These are phyloP conservation scores for Caryopteris hybrid DNA, from an alignment of 305 asterid genomes.

Conservation along the genomic window DNA sequence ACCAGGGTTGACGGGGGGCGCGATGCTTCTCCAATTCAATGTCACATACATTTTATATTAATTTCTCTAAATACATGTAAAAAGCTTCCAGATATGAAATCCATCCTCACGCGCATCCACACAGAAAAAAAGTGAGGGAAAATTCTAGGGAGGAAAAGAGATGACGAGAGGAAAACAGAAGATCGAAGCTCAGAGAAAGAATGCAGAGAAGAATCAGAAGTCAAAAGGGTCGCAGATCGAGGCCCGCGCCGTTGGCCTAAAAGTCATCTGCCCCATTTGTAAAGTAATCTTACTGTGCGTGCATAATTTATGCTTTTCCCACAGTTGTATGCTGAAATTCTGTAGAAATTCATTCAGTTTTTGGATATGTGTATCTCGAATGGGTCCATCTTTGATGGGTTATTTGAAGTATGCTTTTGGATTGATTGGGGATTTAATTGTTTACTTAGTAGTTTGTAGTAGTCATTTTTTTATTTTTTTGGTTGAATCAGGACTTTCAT, in stretches of 20 bases:
- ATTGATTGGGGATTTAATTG: background rate
- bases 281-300: constrained; percentile 38
- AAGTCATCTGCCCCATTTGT: constrained; percentile 83
- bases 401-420: background rate
- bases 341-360: background rate
- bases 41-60: no score
- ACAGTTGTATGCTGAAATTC: background rate
- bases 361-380: background rate
- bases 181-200: constrained; percentile 82
- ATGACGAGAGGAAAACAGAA: constrained; percentile 97
- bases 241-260: constrained; percentile 93
- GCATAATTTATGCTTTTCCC: background rate
- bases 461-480: no score
- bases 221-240: constrained; percentile 87
- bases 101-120: background rate
- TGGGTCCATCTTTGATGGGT: constrained; percentile 2
- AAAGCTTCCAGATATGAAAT: background rate
- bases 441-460: no score
- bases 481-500: background rate
- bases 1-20: no score
- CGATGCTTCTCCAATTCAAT: no score
- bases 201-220: constrained; percentile 82
- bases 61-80: background rate
- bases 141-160: constrained; percentile 10
- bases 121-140: background rate